Evolutionary conservation across 257 asterid species (phyloP), one percentile per base, ranked within the genome.

Genomic region (Striga asiatica): DNA sequence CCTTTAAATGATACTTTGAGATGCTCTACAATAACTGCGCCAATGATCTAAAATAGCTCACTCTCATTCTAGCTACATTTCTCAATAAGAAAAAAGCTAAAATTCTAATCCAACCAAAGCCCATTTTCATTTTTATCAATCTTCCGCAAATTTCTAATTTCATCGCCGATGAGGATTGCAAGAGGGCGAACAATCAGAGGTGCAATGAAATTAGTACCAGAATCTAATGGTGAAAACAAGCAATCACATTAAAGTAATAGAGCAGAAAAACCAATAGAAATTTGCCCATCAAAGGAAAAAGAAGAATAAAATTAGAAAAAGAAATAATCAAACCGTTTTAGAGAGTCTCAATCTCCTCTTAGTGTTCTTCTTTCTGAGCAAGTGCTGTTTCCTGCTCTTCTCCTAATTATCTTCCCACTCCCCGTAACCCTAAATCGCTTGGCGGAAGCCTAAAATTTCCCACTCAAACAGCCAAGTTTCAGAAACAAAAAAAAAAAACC

Each of bases 311-410:
- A n/a, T 37, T 27, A 0, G 1, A 3, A 50, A 45, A 14, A 1
- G 1, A 46, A 46, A 60, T 67, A 54, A 16, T 20, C 79, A 48
- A 60, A 85, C 94, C 96, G 69, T 63, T 70, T 89, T 89, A 5
- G 96, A 85, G n/a, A 89, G 88, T 50, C 97, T 76, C 55, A 56
- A n/a, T 71, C 69, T 89, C 75, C 97, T 78, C 85, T 86, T 89
- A 1, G 94, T 62, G 54, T 83, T 89, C 94, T 89, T 89, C 88
- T 89, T 89, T 39, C 79, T 53, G 43, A 83, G 81, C 91, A 89
- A 76, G 76, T 89, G 97, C 76, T 89, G 97, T 84, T 89, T 89
- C 74, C 96, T 18, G 96, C 88, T 76, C 96, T 79, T 69, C 97
- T 86, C 84, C 97, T 83, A 76, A 89, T 63, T 65, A 89, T 86